Percentiles rank a stretch among this genome's conserved stretches.
These are phyloP conservation scores for Flaveria bidentis DNA, from an alignment of 129 eudicot species.

Conservation along the genomic window DNA sequence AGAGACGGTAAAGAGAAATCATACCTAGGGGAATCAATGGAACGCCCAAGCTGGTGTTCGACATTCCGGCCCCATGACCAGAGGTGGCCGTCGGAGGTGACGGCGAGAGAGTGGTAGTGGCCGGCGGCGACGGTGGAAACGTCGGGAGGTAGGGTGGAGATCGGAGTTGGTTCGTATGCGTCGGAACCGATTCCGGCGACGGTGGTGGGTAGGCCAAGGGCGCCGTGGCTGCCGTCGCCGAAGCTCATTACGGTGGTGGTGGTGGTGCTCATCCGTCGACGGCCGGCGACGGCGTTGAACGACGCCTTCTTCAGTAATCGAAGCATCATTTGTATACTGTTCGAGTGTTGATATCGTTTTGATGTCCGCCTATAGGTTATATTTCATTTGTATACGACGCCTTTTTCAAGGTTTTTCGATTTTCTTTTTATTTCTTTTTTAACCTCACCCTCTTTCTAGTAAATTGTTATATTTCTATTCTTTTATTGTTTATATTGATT, in stretches of 20 bases:
- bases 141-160: conserved; percentile 67
- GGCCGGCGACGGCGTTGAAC: conserved; percentile 14
- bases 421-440: no score
- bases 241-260: conserved; percentile 69
- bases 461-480: no score
- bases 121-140: conserved; percentile 77
- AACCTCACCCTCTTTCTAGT: no score
- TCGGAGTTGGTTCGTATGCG: conserved; percentile 80
- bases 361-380: no score
- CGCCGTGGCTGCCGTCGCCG: conserved; percentile 86
- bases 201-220: conserved; percentile 65
- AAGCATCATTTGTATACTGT: conserved; percentile 24
- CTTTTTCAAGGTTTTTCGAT: no score
- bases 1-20: no score
- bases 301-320: conserved; percentile 30
- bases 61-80: conserved; percentile 99
- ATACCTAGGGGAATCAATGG: conserved; percentile 41
- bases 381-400: no score
- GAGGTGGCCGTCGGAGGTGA: conserved; percentile 66
- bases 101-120: conserved; percentile 91
- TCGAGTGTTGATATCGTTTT: no score
- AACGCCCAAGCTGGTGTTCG: conserved; percentile 81
- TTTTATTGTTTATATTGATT: no score
- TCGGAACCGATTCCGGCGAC: conserved; percentile 49
- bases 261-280: conserved; percentile 46